Evolutionary conservation across 495 filamentous ascomycete species (phyloP).

Genomic region (Annulohypoxylon bovei): DNA sequence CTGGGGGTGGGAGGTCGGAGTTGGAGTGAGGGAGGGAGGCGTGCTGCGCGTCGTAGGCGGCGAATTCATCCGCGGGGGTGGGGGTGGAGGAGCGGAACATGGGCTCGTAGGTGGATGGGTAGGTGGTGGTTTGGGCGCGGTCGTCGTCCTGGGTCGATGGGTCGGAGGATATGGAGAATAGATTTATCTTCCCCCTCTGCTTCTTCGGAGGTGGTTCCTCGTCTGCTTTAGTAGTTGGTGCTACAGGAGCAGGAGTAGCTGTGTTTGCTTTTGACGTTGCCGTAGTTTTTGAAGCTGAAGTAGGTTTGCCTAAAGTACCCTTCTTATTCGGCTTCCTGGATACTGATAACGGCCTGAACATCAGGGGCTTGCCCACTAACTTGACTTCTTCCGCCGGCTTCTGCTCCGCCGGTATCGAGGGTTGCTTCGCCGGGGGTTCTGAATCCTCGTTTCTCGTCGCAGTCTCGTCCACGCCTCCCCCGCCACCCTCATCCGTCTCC

Average conservation of each 20-base stretch:
- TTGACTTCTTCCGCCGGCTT: slow-evolving; percentile 69
- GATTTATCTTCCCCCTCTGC: slow-evolving; percentile 51
- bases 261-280: slow-evolving; percentile 20
- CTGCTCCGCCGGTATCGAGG: slow-evolving; percentile 56
- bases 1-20: slow-evolving; percentile 24
- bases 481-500: slow-evolving; percentile 49
- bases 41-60: slow-evolving; percentile 50
- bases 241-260: slow-evolving; percentile 5
- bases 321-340: slow-evolving; percentile 76
- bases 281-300: neutral
- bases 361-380: slow-evolving; percentile 77
- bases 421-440: slow-evolving; percentile 43
- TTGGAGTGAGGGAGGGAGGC: slow-evolving; percentile 30
- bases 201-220: slow-evolving; percentile 43
- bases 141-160: neutral
- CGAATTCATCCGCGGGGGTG: slow-evolving; percentile 45
- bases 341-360: slow-evolving; percentile 90
- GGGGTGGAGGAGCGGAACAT: slow-evolving; percentile 44
- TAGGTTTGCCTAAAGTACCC: slow-evolving; percentile 49
- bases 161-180: slow-evolving; percentile 57
- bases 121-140: slow-evolving; percentile 32
- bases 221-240: slow-evolving; percentile 17
- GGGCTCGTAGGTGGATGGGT: slow-evolving; percentile 51
- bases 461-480: slow-evolving; percentile 33
- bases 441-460: slow-evolving; percentile 22